Percentiles rank a stretch among this genome's conserved stretches.
Evolutionary conservation across 23 red algal genomes (phyloP).

Genomic region (Agarophyton chilense): DNA sequence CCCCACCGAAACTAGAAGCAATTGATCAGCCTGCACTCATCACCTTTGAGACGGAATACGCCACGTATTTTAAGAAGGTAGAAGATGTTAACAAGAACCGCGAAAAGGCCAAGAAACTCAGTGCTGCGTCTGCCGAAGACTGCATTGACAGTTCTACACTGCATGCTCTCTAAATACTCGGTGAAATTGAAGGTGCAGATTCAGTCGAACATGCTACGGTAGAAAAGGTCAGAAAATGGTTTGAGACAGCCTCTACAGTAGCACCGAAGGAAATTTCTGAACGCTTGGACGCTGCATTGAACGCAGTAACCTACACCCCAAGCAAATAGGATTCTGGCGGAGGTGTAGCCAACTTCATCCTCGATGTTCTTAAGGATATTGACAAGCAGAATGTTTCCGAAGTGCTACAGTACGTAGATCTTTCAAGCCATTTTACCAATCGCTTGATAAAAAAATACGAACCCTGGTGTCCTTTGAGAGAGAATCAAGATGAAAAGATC

Average conservation of each 20-base stretch:
- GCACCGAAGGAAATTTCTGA: no score
- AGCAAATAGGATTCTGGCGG: background rate
- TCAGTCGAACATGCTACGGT: conserved; percentile 40
- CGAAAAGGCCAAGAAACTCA: background rate
- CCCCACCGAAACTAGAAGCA: no score
- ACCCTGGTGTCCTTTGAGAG: background rate
- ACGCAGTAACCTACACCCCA: background rate
- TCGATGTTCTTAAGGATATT: background rate
- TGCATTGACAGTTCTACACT: conserved; percentile 7
- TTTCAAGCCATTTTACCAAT: background rate
- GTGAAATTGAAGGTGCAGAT: conserved; percentile 43
- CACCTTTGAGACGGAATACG: conserved; percentile 14
- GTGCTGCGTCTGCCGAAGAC: conserved; percentile 18
- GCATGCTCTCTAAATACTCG: conserved; percentile 40
- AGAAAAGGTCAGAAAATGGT: no score
- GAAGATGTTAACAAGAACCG: conserved; percentile 14
- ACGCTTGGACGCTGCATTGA: no score
- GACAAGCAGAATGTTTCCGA: no score
- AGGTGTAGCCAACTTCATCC: background rate
- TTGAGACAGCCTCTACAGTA: no score
- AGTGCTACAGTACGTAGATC: no score
- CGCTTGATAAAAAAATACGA: background rate
- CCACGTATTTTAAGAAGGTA: background rate
- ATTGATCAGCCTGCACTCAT: no score
- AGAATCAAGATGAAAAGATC: no score